Base-by-base conservation (phyloP, 2,329 filamentous ascomycete genomes). In the Stagonosporopsis cucurbitacearum region DNA sequence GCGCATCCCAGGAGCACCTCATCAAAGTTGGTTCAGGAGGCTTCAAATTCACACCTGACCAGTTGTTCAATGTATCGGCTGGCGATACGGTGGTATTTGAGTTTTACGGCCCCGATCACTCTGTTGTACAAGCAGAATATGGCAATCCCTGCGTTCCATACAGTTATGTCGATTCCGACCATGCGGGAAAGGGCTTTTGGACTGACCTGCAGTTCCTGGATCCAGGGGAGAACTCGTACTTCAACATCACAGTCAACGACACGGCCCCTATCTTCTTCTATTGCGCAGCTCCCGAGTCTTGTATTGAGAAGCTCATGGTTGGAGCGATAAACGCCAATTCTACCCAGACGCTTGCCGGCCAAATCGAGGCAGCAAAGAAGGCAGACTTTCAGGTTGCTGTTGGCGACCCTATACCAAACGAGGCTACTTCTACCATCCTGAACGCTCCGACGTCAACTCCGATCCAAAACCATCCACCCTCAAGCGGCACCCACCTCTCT, bases 281-380 rank as follows among this genome's bases (percentile, higher is more conserved):
- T 58, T 77, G 74, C 55, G 68, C 86, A 0, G 88, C 88, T 0
- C 81, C 85, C 0, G 82, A 79, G 0, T 90, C 88, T 2, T 94
- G 90, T 66, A 79, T 81, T 3, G 72, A 77, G 2, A 82, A 88
- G 39, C 81, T 84, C 20, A 94, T 94, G 90, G 82, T 94, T 15
- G 90, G 89, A 3, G 88, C 85, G 1, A 88, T 94, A 63, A 94
- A 93, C 67, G 83, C 87, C 6, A 78, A 77, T 50, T 54, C 52
- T 2, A 71, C 66, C 2, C 66, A 72, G 48, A 73, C 72, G 1
- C 58, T 76, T 5, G 60, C 59, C 3, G 37, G 40, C 23, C 74
- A 75, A 36, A 67, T 66, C 8, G 25, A 58, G 8, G 56, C 65
- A 15, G 71, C 70, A 1, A 50, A 56, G 36, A 37, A 62, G 6